Evolutionary conservation across 345 rosid species (phyloP).

Genomic region (Eucalyptus sideroxylon): DNA sequence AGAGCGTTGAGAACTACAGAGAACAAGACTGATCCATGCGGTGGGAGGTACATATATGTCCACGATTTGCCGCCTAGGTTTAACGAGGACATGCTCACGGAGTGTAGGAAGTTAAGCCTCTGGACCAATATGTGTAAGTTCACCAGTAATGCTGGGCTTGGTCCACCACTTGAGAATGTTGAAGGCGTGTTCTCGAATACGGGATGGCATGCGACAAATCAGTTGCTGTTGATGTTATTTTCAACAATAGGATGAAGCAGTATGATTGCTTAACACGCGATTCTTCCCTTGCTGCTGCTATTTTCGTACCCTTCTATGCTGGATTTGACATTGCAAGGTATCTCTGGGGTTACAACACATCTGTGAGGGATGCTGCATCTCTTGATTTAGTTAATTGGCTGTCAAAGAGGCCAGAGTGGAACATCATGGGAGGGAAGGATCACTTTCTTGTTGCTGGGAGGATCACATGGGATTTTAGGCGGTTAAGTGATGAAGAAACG

Average conservation of each 20-base stretch:
- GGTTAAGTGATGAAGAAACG: not conserved
- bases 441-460: constrained; percentile 12
- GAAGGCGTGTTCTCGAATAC: constrained; percentile 34
- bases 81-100: constrained; percentile 9
- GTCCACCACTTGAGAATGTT: constrained; percentile 34
- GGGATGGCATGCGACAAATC: constrained; percentile 38
- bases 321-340: constrained; percentile 38
- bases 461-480: constrained; percentile 7
- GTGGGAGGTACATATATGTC: constrained; percentile 7
- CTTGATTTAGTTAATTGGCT: constrained; percentile 5
- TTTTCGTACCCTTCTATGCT: constrained; percentile 38
- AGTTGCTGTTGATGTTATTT: constrained; percentile 40
- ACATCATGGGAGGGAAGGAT: constrained; percentile 5
- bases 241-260: constrained; percentile 42
- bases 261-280: constrained; percentile 31
- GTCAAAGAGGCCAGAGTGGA: constrained; percentile 8
- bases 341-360: constrained; percentile 11
- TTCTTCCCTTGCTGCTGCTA: constrained; percentile 36
- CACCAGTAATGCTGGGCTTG: constrained; percentile 16
- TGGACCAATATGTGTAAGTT: constrained; percentile 13
- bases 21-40: constrained; percentile 9
- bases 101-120: not conserved
- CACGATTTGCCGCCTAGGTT: constrained; percentile 6
- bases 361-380: constrained; percentile 1
- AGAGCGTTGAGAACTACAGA: constrained; percentile 2